phyloP scores from a whole-genome alignment of 768 basidiomycete genomes.

The Leucosporidium yakuticum region DNA sequence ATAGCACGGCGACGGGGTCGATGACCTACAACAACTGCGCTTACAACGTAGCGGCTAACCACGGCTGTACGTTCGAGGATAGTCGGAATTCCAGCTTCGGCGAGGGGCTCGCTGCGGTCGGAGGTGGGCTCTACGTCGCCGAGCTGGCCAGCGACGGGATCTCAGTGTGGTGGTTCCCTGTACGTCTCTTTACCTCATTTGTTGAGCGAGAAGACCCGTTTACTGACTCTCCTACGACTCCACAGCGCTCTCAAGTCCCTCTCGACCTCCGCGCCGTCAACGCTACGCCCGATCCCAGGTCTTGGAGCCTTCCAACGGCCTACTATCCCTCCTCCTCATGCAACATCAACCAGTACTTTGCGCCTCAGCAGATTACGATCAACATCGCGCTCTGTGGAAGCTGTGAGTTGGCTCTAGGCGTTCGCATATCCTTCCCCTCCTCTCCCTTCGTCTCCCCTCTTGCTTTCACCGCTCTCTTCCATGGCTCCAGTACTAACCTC shows the following conservation, averaged over 20 bases:
- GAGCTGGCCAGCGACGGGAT: conserved; percentile 47
- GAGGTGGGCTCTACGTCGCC: conserved; percentile 51
- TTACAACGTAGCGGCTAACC: conserved; percentile 16
- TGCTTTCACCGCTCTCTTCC: no score
- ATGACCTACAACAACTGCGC: conserved; percentile 19
- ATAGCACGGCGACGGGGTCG: conserved; percentile 10
- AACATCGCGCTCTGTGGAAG: conserved; percentile 33
- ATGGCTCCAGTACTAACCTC: no score
- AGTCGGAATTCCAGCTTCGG: conserved; percentile 44
- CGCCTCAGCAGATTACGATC: conserved; percentile 39
- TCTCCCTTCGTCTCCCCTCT: background rate
- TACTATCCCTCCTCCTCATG: conserved; percentile 51
- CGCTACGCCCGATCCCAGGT: conserved; percentile 50
- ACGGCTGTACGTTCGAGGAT: conserved; percentile 22
- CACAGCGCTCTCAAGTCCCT: conserved; percentile 39
- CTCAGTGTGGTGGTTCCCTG: conserved; percentile 57
- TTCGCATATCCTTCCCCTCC: background rate
- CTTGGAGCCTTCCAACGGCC: conserved; percentile 58
- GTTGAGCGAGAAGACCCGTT: background rate
- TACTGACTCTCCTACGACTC: background rate
- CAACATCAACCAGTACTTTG: conserved; percentile 44
- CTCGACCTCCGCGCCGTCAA: conserved; percentile 23
- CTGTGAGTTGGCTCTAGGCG: conserved; percentile 39
- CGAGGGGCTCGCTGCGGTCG: conserved; percentile 46
- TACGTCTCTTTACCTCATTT: conserved; percentile 23